Percentiles rank a stretch among this genome's conserved stretches.
phyloP scores from a whole-genome alignment of 306 rosid species.

The Glycine latifolia region DNA sequence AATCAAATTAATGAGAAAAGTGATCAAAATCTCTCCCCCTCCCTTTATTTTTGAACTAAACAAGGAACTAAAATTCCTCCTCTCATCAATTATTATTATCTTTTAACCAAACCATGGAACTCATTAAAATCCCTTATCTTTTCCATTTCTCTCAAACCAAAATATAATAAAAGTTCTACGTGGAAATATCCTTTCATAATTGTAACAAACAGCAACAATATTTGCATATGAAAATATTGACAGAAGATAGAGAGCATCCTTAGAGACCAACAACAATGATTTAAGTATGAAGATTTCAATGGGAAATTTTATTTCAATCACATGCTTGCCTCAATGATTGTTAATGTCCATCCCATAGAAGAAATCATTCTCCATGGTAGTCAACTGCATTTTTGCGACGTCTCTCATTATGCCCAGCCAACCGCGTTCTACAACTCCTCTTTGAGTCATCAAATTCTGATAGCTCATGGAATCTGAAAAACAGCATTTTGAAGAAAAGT shows the following conservation, averaged over 20 bases:
- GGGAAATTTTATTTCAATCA: slow-evolving; percentile 42
- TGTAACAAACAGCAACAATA: background rate
- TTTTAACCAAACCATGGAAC: background rate
- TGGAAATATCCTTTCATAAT: slow-evolving; percentile 22
- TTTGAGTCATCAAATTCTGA: slow-evolving; percentile 80
- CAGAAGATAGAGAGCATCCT: slow-evolving; percentile 79
- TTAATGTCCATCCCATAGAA: slow-evolving; percentile 25
- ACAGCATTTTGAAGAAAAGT: slow-evolving; percentile 19
- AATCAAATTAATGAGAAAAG: background rate
- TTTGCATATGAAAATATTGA: slow-evolving; percentile 47
- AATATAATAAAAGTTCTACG: background rate
- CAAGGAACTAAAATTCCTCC: background rate
- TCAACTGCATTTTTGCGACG: slow-evolving; percentile 75
- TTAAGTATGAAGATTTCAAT: slow-evolving; percentile 28
- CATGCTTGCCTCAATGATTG: slow-evolving; percentile 45
- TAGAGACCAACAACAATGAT: background rate
- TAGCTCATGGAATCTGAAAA: slow-evolving; percentile 75
- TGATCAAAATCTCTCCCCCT: background rate
- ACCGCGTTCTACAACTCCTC: slow-evolving; percentile 86
- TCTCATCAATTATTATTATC: background rate
- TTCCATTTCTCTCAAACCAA: background rate
- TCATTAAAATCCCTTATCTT: background rate
- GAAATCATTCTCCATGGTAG: slow-evolving; percentile 61
- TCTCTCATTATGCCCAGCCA: slow-evolving; percentile 90
- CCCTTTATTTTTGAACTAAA: background rate